phyloP scores from a whole-genome alignment of 352 stramenopile genomes.

The Globisporangium nagaii region DNA sequence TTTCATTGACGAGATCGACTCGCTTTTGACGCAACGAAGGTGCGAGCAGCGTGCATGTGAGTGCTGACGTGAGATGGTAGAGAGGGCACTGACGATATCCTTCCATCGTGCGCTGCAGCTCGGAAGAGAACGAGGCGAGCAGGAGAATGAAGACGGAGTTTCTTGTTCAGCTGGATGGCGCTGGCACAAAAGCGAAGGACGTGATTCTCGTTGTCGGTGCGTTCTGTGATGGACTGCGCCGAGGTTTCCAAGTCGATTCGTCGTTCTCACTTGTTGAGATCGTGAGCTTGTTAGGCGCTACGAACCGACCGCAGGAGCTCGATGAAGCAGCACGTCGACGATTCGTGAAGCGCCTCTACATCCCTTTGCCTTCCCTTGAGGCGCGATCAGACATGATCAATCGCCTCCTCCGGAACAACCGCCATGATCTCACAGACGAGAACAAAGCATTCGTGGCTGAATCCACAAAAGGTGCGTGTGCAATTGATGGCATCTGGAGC shows the following conservation, averaged over 20 bases:
- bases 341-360: constrained; percentile 98
- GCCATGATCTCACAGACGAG: constrained; percentile 79
- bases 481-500: not conserved
- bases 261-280: not conserved
- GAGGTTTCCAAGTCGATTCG: not conserved
- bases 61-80: not conserved
- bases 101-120: constrained; percentile 25
- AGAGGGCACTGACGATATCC: not conserved
- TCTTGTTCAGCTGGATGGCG: constrained; percentile 96
- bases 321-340: constrained; percentile 95
- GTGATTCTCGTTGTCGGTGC: constrained; percentile 87
- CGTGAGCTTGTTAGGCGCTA: constrained; percentile 66
- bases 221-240: not conserved
- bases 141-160: constrained; percentile 98
- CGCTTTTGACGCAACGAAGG: constrained; percentile 94
- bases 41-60: constrained; percentile 8
- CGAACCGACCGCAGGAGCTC: constrained; percentile 96
- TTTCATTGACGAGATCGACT: constrained; percentile 99
- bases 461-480: constrained; percentile 60
- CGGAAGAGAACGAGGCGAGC: constrained; percentile 97
- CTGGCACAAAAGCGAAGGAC: constrained; percentile 87
- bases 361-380: constrained; percentile 90
- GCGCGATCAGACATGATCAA: constrained; percentile 87
- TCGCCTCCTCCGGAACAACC: constrained; percentile 92
- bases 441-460: constrained; percentile 89